Evolutionary conservation across 2,329 filamentous ascomycete genomes (phyloP).

Genomic region (Trichophyton rubrum): DNA sequence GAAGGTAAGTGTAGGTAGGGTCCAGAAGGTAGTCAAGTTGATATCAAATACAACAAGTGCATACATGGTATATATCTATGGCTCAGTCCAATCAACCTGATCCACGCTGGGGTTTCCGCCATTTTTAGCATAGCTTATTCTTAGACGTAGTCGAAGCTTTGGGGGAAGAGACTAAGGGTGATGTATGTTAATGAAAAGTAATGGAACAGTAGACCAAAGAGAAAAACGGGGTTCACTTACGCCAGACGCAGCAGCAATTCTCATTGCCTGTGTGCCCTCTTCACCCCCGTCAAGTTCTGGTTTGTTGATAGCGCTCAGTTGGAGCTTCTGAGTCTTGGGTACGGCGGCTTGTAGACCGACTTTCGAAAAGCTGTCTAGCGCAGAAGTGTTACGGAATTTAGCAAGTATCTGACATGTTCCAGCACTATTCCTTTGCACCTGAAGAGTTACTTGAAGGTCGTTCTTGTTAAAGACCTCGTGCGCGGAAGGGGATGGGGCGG

Average conservation of each 20-base stretch:
- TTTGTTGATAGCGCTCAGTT: constrained; percentile 79
- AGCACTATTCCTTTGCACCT: constrained; percentile 59
- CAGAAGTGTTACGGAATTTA: constrained; percentile 66
- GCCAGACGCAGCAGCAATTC: constrained; percentile 69
- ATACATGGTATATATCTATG: constrained; percentile 22
- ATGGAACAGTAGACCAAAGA: background rate
- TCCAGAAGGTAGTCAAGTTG: background rate
- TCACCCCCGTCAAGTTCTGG: constrained; percentile 61
- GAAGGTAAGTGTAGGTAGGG: background rate
- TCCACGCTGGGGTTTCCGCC: constrained; percentile 63
- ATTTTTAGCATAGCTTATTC: constrained; percentile 66
- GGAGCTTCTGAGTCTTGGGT: constrained; percentile 88
- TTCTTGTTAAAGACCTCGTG: constrained; percentile 78
- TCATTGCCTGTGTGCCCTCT: constrained; percentile 84
- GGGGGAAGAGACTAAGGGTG: constrained; percentile 51
- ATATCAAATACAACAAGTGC: background rate
- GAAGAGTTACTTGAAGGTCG: constrained; percentile 65
- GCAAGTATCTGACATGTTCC: constrained; percentile 71
- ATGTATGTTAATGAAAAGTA: background rate
- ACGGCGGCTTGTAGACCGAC: constrained; percentile 89
- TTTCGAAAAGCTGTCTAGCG: constrained; percentile 52
- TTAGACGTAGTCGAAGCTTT: constrained; percentile 67
- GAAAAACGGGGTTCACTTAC: constrained; percentile 49
- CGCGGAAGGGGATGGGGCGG: constrained; percentile 37
- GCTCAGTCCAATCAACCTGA: constrained; percentile 94